phyloP scores from a whole-genome alignment of 2,329 filamentous ascomycete genomes.

The Pseudogymnoascus sp. region DNA sequence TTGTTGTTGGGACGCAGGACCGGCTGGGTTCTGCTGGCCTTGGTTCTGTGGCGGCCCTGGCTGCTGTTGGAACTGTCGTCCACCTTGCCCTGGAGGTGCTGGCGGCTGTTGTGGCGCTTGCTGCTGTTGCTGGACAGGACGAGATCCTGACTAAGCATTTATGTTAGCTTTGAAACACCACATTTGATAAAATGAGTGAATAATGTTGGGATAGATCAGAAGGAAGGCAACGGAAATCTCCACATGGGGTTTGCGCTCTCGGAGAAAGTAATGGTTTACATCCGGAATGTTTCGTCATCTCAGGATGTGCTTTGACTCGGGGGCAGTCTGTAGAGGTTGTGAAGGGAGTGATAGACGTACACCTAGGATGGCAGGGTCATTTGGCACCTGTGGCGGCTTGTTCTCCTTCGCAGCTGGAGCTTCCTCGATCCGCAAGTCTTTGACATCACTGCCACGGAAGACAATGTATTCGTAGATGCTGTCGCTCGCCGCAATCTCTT shows the following conservation, averaged over 20 bases:
- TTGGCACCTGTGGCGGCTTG: slow-evolving; percentile 71
- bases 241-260: slow-evolving; percentile 92
- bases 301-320: slow-evolving; percentile 23
- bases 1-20: slow-evolving; percentile 23
- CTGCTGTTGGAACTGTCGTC: slow-evolving; percentile 18
- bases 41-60: slow-evolving; percentile 20
- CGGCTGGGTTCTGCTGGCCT: slow-evolving; percentile 17
- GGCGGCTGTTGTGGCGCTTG: slow-evolving; percentile 20
- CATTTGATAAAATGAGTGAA: background rate
- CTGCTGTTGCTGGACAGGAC: slow-evolving; percentile 2
- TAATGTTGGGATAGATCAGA: slow-evolving; percentile 57
- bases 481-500: slow-evolving; percentile 78
- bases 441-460: slow-evolving; percentile 96
- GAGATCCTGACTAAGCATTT: slow-evolving; percentile 4
- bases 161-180: slow-evolving; percentile 2
- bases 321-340: slow-evolving; percentile 16
- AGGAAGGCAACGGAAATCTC: slow-evolving; percentile 99
- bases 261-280: slow-evolving; percentile 80
- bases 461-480: slow-evolving; percentile 98
- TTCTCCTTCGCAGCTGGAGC: slow-evolving; percentile 67
- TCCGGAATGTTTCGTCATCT: slow-evolving; percentile 95
- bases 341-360: slow-evolving; percentile 60
- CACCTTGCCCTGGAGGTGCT: slow-evolving; percentile 10
- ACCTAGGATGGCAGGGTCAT: slow-evolving; percentile 93
- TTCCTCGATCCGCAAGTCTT: slow-evolving; percentile 91